These are phyloP conservation scores for Gymnopus androsaceus DNA, from an alignment of 1,284 basidiomycete species.

Conservation along the genomic window DNA sequence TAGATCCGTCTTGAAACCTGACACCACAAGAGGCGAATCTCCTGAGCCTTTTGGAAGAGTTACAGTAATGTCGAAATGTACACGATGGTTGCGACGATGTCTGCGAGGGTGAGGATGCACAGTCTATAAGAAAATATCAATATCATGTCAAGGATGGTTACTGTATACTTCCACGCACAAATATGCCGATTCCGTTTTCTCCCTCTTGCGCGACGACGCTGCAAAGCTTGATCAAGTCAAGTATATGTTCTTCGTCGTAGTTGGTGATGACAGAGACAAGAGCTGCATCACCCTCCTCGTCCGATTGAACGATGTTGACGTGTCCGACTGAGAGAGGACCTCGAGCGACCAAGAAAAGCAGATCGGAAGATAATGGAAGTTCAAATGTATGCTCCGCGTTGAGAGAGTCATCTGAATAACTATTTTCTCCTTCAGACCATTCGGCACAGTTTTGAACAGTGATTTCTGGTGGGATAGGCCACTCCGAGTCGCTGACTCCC, in stretches of 20 bases:
- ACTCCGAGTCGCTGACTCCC: not conserved
- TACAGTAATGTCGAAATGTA: slow-evolving; percentile 35
- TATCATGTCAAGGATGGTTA: no score
- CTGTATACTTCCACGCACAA: slow-evolving; percentile 33
- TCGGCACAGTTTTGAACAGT: slow-evolving; percentile 12
- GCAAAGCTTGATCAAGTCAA: slow-evolving; percentile 41
- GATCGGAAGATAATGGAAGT: slow-evolving; percentile 38
- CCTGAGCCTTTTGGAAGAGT: slow-evolving; percentile 31
- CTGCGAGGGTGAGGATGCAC: not conserved
- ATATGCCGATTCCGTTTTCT: slow-evolving; percentile 43
- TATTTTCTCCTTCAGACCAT: slow-evolving; percentile 8
- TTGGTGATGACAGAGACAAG: slow-evolving; percentile 35
- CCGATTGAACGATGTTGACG: slow-evolving; percentile 33
- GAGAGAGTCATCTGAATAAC: not conserved
- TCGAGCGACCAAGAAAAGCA: slow-evolving; percentile 37
- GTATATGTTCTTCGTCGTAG: slow-evolving; percentile 27
- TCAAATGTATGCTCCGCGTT: slow-evolving; percentile 27
- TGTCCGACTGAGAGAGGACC: slow-evolving; percentile 34
- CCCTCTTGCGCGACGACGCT: slow-evolving; percentile 28
- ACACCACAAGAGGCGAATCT: slow-evolving; percentile 27
- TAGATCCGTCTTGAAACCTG: slow-evolving; percentile 34
- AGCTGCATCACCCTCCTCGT: slow-evolving; percentile 28
- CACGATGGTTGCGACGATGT: slow-evolving; percentile 10
- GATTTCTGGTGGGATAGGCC: slow-evolving; percentile 9
- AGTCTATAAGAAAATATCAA: not conserved